Conservation (phyloP, 1,284 basidiomycete genomes). For the Ganoderma leucocontextum region DNA sequence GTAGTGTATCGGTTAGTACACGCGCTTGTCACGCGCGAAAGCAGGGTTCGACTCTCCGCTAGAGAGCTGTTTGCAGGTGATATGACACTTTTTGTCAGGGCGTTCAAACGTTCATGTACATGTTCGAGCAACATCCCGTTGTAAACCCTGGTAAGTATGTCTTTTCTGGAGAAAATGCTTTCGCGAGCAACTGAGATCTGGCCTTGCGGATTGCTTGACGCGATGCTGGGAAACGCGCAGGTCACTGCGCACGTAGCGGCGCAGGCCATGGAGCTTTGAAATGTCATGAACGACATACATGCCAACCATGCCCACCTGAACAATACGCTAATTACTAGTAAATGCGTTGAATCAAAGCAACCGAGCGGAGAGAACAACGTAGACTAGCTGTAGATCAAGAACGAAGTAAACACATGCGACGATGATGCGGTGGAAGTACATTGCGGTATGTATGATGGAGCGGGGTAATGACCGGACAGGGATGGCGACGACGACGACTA, state of each 20-base stretch:
- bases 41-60: constrained; percentile 55
- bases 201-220: too few species aligned
- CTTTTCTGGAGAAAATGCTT: too few species aligned
- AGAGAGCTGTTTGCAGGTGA: constrained; percentile 38
- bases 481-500: not conserved
- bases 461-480: constrained; percentile 19
- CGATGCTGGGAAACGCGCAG: too few species aligned
- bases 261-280: not conserved
- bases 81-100: too few species aligned
- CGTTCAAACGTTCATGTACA: too few species aligned
- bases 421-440: constrained; percentile 8
- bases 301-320: not conserved
- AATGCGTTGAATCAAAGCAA: constrained; percentile 8
- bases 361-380: constrained; percentile 6
- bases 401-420: constrained; percentile 5
- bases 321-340: not conserved
- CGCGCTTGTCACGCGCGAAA: constrained; percentile 44
- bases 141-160: too few species aligned
- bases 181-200: too few species aligned
- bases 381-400: constrained; percentile 7
- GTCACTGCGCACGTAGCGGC: not conserved
- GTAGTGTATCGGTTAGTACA: constrained; percentile 26
- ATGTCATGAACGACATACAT: not conserved
- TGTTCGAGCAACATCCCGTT: too few species aligned
- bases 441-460: constrained; percentile 11